A percentile compares a stretch with the other conserved stretches of the same genome.
Conservation (phyloP, 2,329 filamentous ascomycete species). For the Xylaria sp. region DNA sequence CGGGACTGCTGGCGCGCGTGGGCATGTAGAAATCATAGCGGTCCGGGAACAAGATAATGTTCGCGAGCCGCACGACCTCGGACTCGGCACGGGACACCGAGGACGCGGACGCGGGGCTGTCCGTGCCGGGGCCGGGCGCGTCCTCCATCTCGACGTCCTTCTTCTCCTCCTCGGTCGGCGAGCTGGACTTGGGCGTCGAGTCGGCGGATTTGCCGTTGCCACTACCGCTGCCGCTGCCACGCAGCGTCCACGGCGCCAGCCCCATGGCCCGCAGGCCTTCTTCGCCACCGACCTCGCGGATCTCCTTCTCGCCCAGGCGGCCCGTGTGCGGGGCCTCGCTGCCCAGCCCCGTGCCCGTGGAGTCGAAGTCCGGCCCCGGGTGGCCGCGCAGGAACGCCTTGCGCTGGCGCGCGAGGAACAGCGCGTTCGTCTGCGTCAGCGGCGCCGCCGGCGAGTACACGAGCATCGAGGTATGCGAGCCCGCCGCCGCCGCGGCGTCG, state of each 20-base stretch:
- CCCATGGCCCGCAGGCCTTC: constrained; percentile 64
- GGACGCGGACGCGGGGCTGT: constrained; percentile 29
- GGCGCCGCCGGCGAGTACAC: constrained; percentile 62
- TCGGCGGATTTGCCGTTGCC: too few relatives aligned
- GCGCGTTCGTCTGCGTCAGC: constrained; percentile 61
- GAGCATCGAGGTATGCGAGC: constrained; percentile 50
- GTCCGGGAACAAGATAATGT: constrained; percentile 63
- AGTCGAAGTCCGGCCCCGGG: constrained; percentile 61
- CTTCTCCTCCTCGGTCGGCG: constrained; percentile 28
- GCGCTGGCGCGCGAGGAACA: constrained; percentile 62
- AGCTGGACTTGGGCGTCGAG: constrained; percentile 27
- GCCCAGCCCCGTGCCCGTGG: constrained; percentile 55
- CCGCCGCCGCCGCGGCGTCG: not conserved
- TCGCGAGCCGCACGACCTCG: constrained; percentile 59
- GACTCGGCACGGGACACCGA: constrained; percentile 51
- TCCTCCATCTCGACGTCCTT: constrained; percentile 33
- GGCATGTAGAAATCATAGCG: constrained; percentile 56
- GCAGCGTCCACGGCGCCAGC: constrained; percentile 55
- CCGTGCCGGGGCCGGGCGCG: constrained; percentile 27
- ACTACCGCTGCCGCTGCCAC: constrained; percentile 38
- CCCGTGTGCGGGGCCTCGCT: constrained; percentile 57
- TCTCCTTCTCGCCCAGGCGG: constrained; percentile 56
- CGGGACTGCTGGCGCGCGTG: constrained; percentile 42
- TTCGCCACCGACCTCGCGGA: constrained; percentile 55
- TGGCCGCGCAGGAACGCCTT: constrained; percentile 62